phyloP scores from a whole-genome alignment of 306 rosid genomes.

The Cicer pinnatifidum region DNA sequence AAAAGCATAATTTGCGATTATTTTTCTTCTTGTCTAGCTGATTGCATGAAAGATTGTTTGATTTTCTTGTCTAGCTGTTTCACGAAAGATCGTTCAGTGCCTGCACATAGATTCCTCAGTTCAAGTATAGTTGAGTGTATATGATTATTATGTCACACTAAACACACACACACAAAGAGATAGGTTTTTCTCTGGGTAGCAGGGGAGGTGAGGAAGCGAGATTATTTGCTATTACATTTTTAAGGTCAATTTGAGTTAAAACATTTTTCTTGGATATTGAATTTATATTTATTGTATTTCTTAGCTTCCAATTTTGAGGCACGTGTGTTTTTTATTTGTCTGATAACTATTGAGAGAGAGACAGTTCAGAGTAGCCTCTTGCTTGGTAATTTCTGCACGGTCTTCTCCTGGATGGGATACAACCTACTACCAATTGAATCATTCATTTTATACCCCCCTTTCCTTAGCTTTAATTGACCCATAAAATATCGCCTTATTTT shows the following conservation, averaged over 20 bases:
- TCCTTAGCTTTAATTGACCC: slow-evolving; percentile 5
- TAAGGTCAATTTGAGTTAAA: neutral
- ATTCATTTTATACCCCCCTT: neutral
- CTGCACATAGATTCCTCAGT: neutral
- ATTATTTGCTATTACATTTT: neutral
- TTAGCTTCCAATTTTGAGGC: neutral
- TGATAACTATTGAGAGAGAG: neutral
- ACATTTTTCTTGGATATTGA: neutral
- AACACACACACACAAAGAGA: neutral
- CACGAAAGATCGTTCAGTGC: slow-evolving; percentile 6
- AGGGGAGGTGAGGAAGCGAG: neutral
- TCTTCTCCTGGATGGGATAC: neutral
- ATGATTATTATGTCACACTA: neutral
- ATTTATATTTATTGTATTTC: neutral
- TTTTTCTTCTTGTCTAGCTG: slow-evolving; percentile 1
- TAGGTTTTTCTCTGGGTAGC: neutral
- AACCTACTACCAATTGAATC: slow-evolving; percentile 1
- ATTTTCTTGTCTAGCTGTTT: slow-evolving; percentile 8
- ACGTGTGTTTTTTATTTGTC: neutral
- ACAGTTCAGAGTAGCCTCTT: neutral
- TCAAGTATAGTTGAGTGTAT: slow-evolving; percentile 3
- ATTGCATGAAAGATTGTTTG: neutral
- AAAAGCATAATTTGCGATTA: neutral
- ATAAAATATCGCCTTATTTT: neutral
- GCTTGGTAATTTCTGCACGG: neutral